A percentile compares a stretch with the other conserved stretches of the same genome.
Evolutionary conservation across 192 early-diverging fungal genomes (phyloP).

Genomic region (Coemansia sp.): DNA sequence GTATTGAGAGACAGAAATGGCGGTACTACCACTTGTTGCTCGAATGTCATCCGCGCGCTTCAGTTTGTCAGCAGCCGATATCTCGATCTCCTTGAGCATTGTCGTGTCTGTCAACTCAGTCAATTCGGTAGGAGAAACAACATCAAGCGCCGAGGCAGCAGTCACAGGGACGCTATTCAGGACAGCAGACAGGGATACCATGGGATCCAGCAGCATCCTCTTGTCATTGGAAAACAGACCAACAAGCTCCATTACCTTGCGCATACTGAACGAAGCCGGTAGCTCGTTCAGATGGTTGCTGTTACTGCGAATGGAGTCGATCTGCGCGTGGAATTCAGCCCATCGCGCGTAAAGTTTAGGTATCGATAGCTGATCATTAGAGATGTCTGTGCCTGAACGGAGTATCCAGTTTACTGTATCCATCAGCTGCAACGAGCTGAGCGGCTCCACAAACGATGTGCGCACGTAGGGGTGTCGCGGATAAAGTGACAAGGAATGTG

Average conservation of each 20-base stretch:
- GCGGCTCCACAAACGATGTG: slow-evolving; percentile 3
- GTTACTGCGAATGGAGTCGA: neutral
- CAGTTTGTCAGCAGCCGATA: neutral
- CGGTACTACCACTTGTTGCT: neutral
- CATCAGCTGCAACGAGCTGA: slow-evolving; percentile 6
- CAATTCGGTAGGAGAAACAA: neutral
- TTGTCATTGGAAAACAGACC: neutral
- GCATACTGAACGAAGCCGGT: slow-evolving; percentile 13
- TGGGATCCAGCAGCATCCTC: slow-evolving; percentile 4
- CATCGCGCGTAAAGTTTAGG: slow-evolving; percentile 13
- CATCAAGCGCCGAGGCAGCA: neutral
- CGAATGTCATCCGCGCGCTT: neutral
- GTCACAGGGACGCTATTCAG: slow-evolving; percentile 12
- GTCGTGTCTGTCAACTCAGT: neutral
- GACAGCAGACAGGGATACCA: neutral
- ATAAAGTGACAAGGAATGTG: slow-evolving; percentile 19
- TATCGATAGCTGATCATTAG: slow-evolving; percentile 1
- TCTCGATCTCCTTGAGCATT: neutral
- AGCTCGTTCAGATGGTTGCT: slow-evolving; percentile 10
- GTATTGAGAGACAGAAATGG: neutral
- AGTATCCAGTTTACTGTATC: neutral
- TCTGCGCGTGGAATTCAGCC: slow-evolving; percentile 2
- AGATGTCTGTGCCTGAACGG: neutral
- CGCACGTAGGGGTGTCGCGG: slow-evolving; percentile 6
- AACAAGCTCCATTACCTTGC: slow-evolving; percentile 3